Evolutionary conservation across 306 rosid species (phyloP), one percentile per base, ranked within the genome.

Genomic region (Lupinus albus): DNA sequence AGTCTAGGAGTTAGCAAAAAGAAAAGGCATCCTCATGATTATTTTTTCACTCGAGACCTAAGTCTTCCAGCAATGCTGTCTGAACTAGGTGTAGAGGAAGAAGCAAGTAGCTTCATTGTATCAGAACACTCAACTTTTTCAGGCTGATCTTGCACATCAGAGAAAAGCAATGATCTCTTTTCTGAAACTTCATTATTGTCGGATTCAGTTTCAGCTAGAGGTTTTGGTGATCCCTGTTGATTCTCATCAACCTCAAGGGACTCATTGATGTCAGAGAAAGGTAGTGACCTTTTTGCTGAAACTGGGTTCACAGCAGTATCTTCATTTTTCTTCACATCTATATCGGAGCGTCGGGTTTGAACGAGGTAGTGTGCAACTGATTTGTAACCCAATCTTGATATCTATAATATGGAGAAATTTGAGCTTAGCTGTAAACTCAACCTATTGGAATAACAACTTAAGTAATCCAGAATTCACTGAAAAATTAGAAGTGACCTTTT

Each of bases 361-460:
- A 94, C 78, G 80, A 94, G 99, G 81, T 83, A 94, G 76, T 94
- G 99, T 5, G 99, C 97, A 61, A 94, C 99, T 12, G 99, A 94
- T 82, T 85, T 90, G 80, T 69, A 88, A 28, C 99, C 95, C 81
- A 86, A 65, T 60, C 59, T 38, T 10, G 77, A 12, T 80, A 86
- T 71, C 99, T 94, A 72, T n/a, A 65, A 78, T 36, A 69, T 44
- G 47, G 42, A 79, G 39, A 65, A 33, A 68, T 14, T 64, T 70
- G 52, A 81, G 74, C 60, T 76, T 69, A 72, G 77, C 52, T 39
- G 33, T 46, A 42, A 42, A 62, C 10, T 21, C 46, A 6, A 33
- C 8, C 46, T 17, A 8, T 15, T 21, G 11, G 18, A 60, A 14
- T 33, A 57, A 18, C 36, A 70, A 49, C 51, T 52, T 7, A 49